phyloP scores from a whole-genome alignment of 2,329 filamentous ascomycete species.

The Chrysoporthe deuterocubensis region DNA sequence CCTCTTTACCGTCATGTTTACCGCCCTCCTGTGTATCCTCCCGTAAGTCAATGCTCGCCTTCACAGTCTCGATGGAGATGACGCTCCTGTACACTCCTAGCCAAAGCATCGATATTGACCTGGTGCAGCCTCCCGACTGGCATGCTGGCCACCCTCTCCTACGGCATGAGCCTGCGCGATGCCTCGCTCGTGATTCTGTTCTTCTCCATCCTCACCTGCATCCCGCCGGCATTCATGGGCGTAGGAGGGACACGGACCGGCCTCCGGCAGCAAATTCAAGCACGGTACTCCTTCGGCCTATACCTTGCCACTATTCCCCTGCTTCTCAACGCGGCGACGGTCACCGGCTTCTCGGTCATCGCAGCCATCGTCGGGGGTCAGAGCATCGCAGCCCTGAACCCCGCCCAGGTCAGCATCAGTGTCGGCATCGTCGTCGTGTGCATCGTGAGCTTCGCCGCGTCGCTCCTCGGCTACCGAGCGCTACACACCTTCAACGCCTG shows the following conservation, averaged over 20 bases:
- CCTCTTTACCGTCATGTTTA: conserved; percentile 65
- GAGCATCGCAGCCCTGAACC: conserved; percentile 52
- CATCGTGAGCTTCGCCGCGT: conserved; percentile 55
- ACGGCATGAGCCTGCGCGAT: conserved; percentile 59
- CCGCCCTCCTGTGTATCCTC: conserved; percentile 58
- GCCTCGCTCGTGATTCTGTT: conserved; percentile 62
- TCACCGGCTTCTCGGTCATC: conserved; percentile 62
- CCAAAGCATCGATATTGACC: background rate
- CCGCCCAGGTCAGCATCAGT: conserved; percentile 51
- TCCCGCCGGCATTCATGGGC: conserved; percentile 59
- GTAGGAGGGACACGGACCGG: conserved; percentile 60
- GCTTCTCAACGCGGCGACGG: conserved; percentile 59
- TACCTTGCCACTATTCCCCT: conserved; percentile 57
- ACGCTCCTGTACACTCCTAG: too few relatives aligned
- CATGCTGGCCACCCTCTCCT: conserved; percentile 58
- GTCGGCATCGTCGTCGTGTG: conserved; percentile 62
- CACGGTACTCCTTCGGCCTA: conserved; percentile 62
- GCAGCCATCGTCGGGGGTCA: conserved; percentile 61
- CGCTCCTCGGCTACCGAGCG: conserved; percentile 58
- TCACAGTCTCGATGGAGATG: background rate
- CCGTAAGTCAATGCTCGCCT: conserved; percentile 50
- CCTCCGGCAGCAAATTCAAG: conserved; percentile 63
- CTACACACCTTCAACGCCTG: conserved; percentile 60
- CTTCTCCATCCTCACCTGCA: conserved; percentile 57
- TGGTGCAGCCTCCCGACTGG: conserved; percentile 57